phyloP scores from a whole-genome alignment of 164 flowering plant genomes.

The Warburgia ugandensis region DNA sequence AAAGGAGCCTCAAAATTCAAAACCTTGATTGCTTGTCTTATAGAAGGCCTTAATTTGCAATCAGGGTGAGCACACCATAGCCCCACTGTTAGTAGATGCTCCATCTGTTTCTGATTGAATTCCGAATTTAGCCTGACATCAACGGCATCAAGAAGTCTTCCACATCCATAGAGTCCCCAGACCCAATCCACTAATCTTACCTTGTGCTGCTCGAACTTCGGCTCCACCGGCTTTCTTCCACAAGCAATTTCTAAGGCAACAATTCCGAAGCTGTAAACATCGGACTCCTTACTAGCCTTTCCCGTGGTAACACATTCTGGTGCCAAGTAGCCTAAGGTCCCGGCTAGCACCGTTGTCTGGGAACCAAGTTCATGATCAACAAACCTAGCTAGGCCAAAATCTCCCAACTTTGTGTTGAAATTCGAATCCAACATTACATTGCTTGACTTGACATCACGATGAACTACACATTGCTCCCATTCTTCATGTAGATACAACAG shows the following conservation, averaged over 20 bases:
- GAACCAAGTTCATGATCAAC: constrained; percentile 39
- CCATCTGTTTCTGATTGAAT: constrained; percentile 27
- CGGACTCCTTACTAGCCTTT: constrained; percentile 44
- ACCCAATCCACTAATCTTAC: constrained; percentile 45
- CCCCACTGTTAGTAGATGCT: constrained; percentile 37
- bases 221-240: constrained; percentile 35
- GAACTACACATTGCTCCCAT: constrained; percentile 54
- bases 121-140: constrained; percentile 22
- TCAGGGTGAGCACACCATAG: constrained; percentile 53
- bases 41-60: constrained; percentile 29
- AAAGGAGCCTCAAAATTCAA: constrained; percentile 34
- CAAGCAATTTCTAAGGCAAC: constrained; percentile 44
- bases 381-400: constrained; percentile 50
- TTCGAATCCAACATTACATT: constrained; percentile 44
- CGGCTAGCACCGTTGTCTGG: constrained; percentile 43
- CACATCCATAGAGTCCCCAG: constrained; percentile 43
- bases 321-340: constrained; percentile 57
- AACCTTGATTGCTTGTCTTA: constrained; percentile 34
- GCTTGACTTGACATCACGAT: constrained; percentile 50
- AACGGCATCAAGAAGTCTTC: constrained; percentile 29
- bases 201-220: constrained; percentile 14
- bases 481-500: constrained; percentile 50
- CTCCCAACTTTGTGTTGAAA: constrained; percentile 47
- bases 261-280: constrained; percentile 52
- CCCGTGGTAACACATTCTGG: constrained; percentile 49